Evolutionary conservation across 1,284 basidiomycete species (phyloP).

Genomic region (Wolfiporia cocos): DNA sequence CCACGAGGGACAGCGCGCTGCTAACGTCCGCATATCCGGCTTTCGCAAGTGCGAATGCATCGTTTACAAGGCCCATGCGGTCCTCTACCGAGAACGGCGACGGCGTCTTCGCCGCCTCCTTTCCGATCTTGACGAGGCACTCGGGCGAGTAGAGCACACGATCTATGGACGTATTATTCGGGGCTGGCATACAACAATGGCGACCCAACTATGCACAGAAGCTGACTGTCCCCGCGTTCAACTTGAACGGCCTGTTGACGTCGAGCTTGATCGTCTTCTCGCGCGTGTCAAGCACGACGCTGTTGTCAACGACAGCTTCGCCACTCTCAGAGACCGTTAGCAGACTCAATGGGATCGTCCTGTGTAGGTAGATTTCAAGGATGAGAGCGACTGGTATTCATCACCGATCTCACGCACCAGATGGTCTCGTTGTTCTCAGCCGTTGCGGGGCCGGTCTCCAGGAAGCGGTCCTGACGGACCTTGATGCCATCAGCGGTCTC

Average conservation of each 20-base stretch:
- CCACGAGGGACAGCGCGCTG: constrained; percentile 68
- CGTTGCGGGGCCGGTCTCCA: constrained; percentile 77
- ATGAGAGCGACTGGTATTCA: no score
- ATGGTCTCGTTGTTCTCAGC: constrained; percentile 87
- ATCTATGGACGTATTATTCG: constrained; percentile 36
- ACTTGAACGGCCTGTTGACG: constrained; percentile 71
- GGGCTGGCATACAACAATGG: background rate
- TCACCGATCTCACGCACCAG: constrained; percentile 74
- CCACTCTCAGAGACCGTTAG: constrained; percentile 59
- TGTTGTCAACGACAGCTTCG: constrained; percentile 55
- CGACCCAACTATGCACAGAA: constrained; percentile 60
- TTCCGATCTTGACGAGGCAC: constrained; percentile 73
- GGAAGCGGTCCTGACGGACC: constrained; percentile 89
- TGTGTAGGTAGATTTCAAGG: no score
- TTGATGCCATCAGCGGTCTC: constrained; percentile 68
- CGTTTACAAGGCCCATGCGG: constrained; percentile 81
- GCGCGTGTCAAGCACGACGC: constrained; percentile 64
- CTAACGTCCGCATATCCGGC: constrained; percentile 78
- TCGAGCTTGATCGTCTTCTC: constrained; percentile 68
- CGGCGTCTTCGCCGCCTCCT: constrained; percentile 64
- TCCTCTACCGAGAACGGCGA: constrained; percentile 79
- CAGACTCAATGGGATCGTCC: constrained; percentile 80
- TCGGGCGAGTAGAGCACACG: constrained; percentile 87
- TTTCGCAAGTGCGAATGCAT: constrained; percentile 76
- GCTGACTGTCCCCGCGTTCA: constrained; percentile 87